Base-by-base conservation (phyloP, 2,329 filamentous ascomycete genomes). In the Colletotrichum chlorophyti region DNA sequence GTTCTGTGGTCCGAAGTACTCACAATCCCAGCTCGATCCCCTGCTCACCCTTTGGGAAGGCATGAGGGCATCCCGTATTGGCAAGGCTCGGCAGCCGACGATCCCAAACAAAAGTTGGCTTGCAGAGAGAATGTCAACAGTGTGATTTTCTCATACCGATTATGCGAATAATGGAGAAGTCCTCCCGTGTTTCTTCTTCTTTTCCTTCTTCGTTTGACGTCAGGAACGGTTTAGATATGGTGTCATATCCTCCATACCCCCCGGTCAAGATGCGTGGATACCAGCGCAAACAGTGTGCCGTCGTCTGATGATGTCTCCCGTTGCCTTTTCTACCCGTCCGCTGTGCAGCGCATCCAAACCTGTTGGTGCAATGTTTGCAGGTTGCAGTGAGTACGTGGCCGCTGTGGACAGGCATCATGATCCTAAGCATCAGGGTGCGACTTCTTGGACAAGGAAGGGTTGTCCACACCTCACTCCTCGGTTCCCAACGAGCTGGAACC, bases 401-500 rank as follows among this genome's bases (percentile, higher is more conserved):
- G 51, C 23, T 31, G 38, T 40, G 37, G 45, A 57, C 51, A 60
- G 51, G 57, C 57, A 50, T 49, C 21, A 21, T 38, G 57, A 17
- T 58, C 47, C 53, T 46, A 27, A 42, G 46, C 52, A 47, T 46
- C 58, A 53, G 58, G 58, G 45, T 47, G 45, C 24, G 57, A 38
- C 50, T 23, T 37, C 35, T 21, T 35, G 7, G 58, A 47, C 58
- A 60, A 53, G 58, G 58, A 58, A 60, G 46, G 21, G 46, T 34
- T 60, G 53, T 58, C 58, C 46, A 58, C 40, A n/a, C 34, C 26
- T 45, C 53, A 41, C 41, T 35, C 37, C 34, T 60, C 52, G 38
- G 35, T 58, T 60, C 46, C 60, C 60, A 60, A 52, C 50, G 31
- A 54, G 60, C 57, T 57, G 60, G 60, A 57, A 60, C 60, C 50